Percentiles rank a stretch among this genome's conserved stretches.
Evolutionary conservation across 805 yeast genomes (phyloP).

Genomic region (Wickerhamiella sergipiensis): DNA sequence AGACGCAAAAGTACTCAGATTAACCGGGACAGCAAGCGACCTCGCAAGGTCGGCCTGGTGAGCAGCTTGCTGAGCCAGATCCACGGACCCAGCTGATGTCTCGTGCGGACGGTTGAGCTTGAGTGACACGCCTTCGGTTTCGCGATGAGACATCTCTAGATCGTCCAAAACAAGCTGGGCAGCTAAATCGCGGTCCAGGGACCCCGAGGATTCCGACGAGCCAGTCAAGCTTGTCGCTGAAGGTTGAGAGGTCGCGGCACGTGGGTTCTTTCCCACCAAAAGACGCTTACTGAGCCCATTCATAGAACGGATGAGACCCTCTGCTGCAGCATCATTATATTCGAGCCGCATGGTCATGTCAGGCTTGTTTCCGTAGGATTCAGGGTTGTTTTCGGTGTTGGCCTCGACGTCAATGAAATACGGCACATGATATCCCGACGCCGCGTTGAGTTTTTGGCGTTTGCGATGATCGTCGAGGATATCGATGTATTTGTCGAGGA

Average conservation of each 20-base stretch:
- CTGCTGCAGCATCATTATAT: conserved; percentile 48
- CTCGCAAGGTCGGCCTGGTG: background rate
- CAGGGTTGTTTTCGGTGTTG: conserved; percentile 69
- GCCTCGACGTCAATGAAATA: conserved; percentile 69
- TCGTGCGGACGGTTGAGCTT: background rate
- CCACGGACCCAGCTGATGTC: conserved; percentile 5
- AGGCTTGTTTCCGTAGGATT: conserved; percentile 63
- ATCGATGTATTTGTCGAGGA: conserved; percentile 71
- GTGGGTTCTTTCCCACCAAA: conserved; percentile 33
- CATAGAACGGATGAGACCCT: conserved; percentile 73
- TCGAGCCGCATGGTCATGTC: conserved; percentile 75
- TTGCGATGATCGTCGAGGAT: conserved; percentile 46
- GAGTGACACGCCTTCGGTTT: conserved; percentile 7
- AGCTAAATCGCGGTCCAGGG: conserved; percentile 23
- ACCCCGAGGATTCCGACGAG: conserved; percentile 28
- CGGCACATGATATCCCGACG: conserved; percentile 30
- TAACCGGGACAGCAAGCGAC: conserved; percentile 29
- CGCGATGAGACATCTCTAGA: conserved; percentile 10
- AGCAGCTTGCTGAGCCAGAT: background rate
- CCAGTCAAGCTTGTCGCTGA: too few species aligned
- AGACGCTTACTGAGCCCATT: conserved; percentile 74
- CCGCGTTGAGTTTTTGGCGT: conserved; percentile 19
- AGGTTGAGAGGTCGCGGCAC: too few species aligned
- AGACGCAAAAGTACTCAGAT: conserved; percentile 59
- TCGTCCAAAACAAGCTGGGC: conserved; percentile 20